These are phyloP conservation scores for Fusarium papillatum DNA, from an alignment of 2,329 filamentous ascomycete species.

Conservation along the genomic window DNA sequence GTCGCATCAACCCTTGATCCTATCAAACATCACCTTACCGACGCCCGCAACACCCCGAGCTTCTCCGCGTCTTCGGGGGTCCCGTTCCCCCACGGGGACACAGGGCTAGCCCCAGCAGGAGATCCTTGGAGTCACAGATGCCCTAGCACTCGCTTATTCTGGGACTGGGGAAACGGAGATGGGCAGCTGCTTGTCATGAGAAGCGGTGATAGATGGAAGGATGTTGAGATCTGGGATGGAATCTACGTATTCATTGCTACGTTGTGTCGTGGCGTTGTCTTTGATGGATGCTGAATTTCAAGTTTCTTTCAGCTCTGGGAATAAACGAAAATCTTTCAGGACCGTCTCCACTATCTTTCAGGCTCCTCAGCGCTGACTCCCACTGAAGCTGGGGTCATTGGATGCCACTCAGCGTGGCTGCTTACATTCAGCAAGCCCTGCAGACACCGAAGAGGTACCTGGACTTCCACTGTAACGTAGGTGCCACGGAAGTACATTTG, in stretches of 20 bases:
- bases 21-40: background rate
- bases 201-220: background rate
- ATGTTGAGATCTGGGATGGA: background rate
- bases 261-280: background rate
- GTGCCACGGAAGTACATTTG: constrained; percentile 9
- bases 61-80: constrained; percentile 20
- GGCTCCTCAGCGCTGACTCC: background rate
- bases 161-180: background rate
- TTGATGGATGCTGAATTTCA: background rate
- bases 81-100: constrained; percentile 16
- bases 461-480: background rate
- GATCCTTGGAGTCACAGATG: background rate
- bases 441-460: constrained; percentile 3
- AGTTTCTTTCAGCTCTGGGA: background rate
- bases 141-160: constrained; percentile 2
- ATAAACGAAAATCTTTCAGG: background rate
- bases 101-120: constrained; percentile 16
- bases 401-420: background rate
- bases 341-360: constrained; percentile 2
- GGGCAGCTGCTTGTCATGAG: constrained; percentile 1
- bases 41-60: constrained; percentile 13
- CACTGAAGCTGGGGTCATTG: background rate
- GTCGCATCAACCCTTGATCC: background rate
- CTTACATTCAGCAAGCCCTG: constrained; percentile 5
- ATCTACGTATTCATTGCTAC: background rate